Conservation (phyloP, 352 stramenopile genomes). For the Phytophthora aleatoria region DNA sequence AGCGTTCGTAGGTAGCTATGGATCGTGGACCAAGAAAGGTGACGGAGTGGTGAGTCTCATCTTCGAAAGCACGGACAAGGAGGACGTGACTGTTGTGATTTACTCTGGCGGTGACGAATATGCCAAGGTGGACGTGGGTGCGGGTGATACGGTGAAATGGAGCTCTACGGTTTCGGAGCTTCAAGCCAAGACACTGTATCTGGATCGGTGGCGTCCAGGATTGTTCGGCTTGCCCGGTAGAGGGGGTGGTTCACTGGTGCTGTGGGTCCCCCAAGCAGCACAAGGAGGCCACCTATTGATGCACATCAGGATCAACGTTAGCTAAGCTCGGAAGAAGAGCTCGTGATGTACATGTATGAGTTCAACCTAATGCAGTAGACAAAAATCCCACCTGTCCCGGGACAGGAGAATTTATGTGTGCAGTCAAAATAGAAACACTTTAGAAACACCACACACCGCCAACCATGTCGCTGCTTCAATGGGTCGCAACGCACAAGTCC, state of each 20-base stretch:
- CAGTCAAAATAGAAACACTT: constrained; percentile 22
- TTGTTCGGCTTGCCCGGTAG: constrained; percentile 38
- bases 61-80: constrained; percentile 22
- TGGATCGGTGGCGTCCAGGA: constrained; percentile 30
- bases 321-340: constrained; percentile 19
- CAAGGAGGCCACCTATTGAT: constrained; percentile 36
- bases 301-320: constrained; percentile 41
- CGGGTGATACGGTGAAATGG: constrained; percentile 22
- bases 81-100: constrained; percentile 44
- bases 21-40: constrained; percentile 23
- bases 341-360: not conserved
- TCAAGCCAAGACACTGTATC: constrained; percentile 48
- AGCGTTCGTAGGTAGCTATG: constrained; percentile 27
- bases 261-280: constrained; percentile 36
- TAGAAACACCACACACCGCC: not conserved
- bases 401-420: not conserved
- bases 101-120: constrained; percentile 36
- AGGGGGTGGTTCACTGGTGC: constrained; percentile 17
- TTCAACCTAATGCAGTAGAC: not conserved
- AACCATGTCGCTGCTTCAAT: constrained; percentile 36
- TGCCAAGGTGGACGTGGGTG: constrained; percentile 34
- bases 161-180: constrained; percentile 22
- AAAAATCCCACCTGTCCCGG: not conserved
- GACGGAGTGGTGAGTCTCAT: constrained; percentile 18
- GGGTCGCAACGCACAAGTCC: constrained; percentile 40